Evolutionary conservation across 139 green algal species (phyloP).

Genomic region (Chlamydomonas urium): DNA sequence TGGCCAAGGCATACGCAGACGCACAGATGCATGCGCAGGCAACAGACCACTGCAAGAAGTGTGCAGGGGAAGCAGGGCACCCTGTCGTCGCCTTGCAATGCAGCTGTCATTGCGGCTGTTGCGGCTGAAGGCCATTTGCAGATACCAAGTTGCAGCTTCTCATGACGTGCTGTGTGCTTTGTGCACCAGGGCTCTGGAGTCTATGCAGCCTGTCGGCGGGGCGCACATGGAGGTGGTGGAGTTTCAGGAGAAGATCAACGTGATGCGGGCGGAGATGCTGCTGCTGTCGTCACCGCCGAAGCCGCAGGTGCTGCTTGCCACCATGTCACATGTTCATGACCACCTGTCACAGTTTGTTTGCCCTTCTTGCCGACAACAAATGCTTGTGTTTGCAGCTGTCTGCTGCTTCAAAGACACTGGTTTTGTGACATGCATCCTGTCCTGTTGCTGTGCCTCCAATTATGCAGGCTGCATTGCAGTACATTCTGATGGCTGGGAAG

Average conservation of each 20-base stretch:
- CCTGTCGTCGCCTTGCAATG: too few species aligned
- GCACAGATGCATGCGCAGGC: not conserved
- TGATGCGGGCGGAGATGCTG: not conserved
- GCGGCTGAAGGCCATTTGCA: too few species aligned
- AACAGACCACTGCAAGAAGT: slow-evolving; percentile 4
- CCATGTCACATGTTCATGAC: not conserved
- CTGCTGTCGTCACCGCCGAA: not conserved
- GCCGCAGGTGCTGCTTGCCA: not conserved
- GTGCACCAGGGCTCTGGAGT: not conserved
- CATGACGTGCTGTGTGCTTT: not conserved
- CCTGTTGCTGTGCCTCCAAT: too few species aligned
- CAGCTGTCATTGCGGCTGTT: too few species aligned
- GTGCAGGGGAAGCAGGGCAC: not conserved
- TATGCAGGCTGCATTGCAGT: not conserved
- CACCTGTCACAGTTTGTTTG: not conserved
- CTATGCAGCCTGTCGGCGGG: not conserved
- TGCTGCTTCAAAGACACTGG: too few species aligned
- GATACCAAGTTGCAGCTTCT: not conserved
- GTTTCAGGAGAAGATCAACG: not conserved
- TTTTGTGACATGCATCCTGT: too few species aligned
- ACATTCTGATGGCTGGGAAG: not conserved
- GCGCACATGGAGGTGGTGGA: not conserved
- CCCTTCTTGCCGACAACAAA: too few species aligned
- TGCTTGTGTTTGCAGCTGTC: too few species aligned
- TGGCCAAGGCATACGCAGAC: slow-evolving; percentile 2